Evolutionary conservation across 768 basidiomycete species (phyloP).

Genomic region (Pulveroboletus sp.): DNA sequence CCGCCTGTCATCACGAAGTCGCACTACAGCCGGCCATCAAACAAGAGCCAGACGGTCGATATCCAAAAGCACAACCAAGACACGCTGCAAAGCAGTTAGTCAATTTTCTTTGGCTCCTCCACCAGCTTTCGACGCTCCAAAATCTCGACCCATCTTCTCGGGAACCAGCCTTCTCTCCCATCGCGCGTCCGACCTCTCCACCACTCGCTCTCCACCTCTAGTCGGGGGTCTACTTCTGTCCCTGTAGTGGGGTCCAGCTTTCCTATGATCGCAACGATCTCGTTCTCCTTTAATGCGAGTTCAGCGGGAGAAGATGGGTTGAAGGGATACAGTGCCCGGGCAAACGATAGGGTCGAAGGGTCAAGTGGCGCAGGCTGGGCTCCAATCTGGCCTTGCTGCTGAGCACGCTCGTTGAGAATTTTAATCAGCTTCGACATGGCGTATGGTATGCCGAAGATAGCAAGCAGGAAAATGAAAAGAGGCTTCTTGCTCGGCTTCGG

Average conservation of each 20-base stretch:
- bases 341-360: conserved; percentile 78
- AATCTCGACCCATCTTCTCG: conserved; percentile 80
- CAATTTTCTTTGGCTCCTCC: conserved; percentile 38
- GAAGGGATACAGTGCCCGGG: conserved; percentile 77
- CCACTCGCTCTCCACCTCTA: conserved; percentile 71
- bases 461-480: conserved; percentile 87
- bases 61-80: neutral
- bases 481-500: conserved; percentile 84
- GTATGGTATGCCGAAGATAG: conserved; percentile 89
- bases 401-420: conserved; percentile 62
- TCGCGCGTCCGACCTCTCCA: conserved; percentile 93
- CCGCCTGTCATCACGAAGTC: no score
- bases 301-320: conserved; percentile 70
- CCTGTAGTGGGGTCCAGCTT: conserved; percentile 71
- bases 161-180: conserved; percentile 94
- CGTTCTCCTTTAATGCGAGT: conserved; percentile 77
- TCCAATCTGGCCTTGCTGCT: conserved; percentile 35
- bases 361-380: conserved; percentile 54
- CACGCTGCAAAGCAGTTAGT: conserved; percentile 20
- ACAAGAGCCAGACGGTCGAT: neutral
- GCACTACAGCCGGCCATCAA: no score
- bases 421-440: conserved; percentile 88
- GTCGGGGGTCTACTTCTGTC: conserved; percentile 59
- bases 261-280: conserved; percentile 88
- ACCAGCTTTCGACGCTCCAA: conserved; percentile 43